Evolutionary conservation across 352 stramenopile species (phyloP).

Genomic region (Pythium rhizo-oryzae): DNA sequence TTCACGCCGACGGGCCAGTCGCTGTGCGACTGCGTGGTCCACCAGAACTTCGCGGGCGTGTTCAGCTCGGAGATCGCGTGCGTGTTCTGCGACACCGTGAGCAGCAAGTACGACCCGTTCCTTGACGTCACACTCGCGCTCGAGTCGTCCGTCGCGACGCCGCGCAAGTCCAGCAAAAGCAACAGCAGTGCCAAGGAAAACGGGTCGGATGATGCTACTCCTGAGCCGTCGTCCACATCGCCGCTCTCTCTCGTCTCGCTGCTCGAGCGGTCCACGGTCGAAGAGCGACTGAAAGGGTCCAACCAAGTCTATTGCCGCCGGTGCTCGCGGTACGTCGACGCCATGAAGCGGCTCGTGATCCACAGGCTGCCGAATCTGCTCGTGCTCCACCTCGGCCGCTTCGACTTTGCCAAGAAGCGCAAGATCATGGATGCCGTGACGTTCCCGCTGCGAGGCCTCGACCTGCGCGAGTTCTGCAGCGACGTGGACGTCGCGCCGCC

Average conservation of each 20-base stretch:
- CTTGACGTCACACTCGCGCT: conserved; percentile 74
- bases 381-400: conserved; percentile 74
- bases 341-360: conserved; percentile 64
- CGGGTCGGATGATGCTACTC: background rate
- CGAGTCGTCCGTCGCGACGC: conserved; percentile 25
- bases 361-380: conserved; percentile 70
- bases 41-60: conserved; percentile 73
- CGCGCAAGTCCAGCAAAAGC: conserved; percentile 12
- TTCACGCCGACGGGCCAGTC: conserved; percentile 60
- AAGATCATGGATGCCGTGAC: conserved; percentile 54
- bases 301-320: conserved; percentile 69
- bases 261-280: conserved; percentile 49
- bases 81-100: conserved; percentile 50
- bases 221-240: background rate
- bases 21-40: conserved; percentile 71
- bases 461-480: conserved; percentile 45
- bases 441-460: conserved; percentile 44
- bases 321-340: conserved; percentile 59
- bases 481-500: conserved; percentile 17
- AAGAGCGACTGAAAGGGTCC: conserved; percentile 56
- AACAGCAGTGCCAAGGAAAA: background rate
- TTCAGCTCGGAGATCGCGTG: conserved; percentile 63
- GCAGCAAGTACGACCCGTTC: conserved; percentile 70
- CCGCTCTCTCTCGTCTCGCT: conserved; percentile 39
- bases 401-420: conserved; percentile 68